Evolutionary conservation across 345 rosid species (phyloP).

Genomic region (Carallia pectinifolia): DNA sequence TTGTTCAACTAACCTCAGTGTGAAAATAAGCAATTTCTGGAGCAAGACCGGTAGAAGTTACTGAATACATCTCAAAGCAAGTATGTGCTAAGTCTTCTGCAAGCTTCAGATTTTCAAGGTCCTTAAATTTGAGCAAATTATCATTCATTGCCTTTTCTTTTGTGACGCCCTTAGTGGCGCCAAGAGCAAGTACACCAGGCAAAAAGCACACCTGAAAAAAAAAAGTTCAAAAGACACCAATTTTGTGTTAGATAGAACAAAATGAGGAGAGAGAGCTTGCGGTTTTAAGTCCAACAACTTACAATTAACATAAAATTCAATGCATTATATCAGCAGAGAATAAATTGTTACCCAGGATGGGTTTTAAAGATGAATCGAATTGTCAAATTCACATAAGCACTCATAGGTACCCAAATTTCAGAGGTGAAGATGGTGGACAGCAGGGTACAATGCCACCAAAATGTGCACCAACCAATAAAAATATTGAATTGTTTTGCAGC

Average conservation of each 20-base stretch:
- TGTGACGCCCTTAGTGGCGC: slow-evolving; percentile 88
- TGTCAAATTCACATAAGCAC: neutral
- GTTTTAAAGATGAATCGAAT: neutral
- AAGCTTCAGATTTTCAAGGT: slow-evolving; percentile 87
- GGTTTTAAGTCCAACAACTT: neutral
- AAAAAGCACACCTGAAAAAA: slow-evolving; percentile 79
- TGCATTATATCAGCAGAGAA: neutral
- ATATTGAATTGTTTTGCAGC: no score
- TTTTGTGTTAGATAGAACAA: neutral
- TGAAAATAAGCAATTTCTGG: slow-evolving; percentile 98
- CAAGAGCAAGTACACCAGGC: slow-evolving; percentile 95
- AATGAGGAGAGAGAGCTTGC: neutral
- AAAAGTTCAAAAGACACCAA: slow-evolving; percentile 5
- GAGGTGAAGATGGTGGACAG: neutral
- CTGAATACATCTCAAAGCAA: slow-evolving; percentile 93
- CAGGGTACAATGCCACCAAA: neutral
- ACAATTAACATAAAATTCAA: neutral
- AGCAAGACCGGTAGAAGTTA: slow-evolving; percentile 94
- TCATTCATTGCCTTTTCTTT: slow-evolving; percentile 73
- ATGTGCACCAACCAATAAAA: neutral
- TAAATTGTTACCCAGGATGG: neutral
- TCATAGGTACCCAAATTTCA: neutral
- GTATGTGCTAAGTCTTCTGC: slow-evolving; percentile 90
- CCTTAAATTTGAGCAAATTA: slow-evolving; percentile 80
- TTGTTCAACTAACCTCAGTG: slow-evolving; percentile 52